A percentile compares a stretch with the other conserved stretches of the same genome.
Conservation (phyloP, 2,329 filamentous ascomycete species). For the Colletotrichum liriopes region DNA sequence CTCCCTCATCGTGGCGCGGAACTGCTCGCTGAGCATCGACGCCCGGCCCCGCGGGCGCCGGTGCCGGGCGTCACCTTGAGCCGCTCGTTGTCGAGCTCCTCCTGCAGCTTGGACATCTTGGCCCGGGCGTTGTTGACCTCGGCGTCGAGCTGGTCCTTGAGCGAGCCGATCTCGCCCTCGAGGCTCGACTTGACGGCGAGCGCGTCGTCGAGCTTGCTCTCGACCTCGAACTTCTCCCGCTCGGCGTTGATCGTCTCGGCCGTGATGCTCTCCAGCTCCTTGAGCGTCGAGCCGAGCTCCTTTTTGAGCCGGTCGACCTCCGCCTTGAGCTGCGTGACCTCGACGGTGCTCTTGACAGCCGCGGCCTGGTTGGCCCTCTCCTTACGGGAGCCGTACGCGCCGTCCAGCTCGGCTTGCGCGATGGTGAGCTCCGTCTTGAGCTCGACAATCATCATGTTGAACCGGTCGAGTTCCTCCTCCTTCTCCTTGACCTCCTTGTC, state of each 20-base stretch:
- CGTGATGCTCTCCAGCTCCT: slow-evolving; percentile 69
- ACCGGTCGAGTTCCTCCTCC: slow-evolving; percentile 65
- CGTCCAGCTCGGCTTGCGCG: slow-evolving; percentile 74
- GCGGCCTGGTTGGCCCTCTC: slow-evolving; percentile 73
- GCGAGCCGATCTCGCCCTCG: slow-evolving; percentile 56
- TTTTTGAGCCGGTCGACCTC: slow-evolving; percentile 66
- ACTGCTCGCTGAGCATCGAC: slow-evolving; percentile 70
- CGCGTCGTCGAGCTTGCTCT: slow-evolving; percentile 59
- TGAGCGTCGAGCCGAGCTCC: slow-evolving; percentile 66
- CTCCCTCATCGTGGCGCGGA: slow-evolving; percentile 69
- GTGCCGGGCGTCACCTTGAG: slow-evolving; percentile 58
- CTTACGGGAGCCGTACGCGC: slow-evolving; percentile 72
- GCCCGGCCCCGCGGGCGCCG: slow-evolving; percentile 61
- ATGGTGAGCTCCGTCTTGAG: slow-evolving; percentile 75
- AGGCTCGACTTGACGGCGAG: slow-evolving; percentile 53
- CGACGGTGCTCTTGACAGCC: slow-evolving; percentile 64
- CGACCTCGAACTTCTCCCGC: slow-evolving; percentile 64
- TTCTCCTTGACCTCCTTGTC: slow-evolving; percentile 61
- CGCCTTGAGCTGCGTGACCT: slow-evolving; percentile 61
- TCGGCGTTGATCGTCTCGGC: slow-evolving; percentile 66
- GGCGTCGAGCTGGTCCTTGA: slow-evolving; percentile 58
- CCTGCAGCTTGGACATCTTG: slow-evolving; percentile 60
- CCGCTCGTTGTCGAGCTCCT: slow-evolving; percentile 67
- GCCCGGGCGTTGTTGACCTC: slow-evolving; percentile 57
- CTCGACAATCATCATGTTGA: slow-evolving; percentile 69